Conservation (phyloP, 148 eudicot species). For the Nyssa sinensis region DNA sequence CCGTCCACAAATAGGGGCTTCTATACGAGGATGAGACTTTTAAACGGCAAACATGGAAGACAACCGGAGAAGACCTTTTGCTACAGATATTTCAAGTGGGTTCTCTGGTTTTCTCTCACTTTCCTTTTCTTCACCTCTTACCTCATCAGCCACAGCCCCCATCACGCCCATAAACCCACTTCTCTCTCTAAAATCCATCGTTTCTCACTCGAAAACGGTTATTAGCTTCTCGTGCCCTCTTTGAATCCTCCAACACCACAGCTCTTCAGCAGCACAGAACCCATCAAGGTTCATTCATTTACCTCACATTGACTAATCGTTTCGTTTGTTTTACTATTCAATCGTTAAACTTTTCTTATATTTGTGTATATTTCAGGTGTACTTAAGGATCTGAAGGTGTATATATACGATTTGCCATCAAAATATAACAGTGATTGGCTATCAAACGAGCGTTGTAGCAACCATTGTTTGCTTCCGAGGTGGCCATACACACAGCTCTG, state of each 20-base stretch:
- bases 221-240: constrained; percentile 42
- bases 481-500: constrained; percentile 70
- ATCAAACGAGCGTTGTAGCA: constrained; percentile 48
- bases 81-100: constrained; percentile 41
- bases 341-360: no score
- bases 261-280: constrained; percentile 3
- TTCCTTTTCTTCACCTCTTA: constrained; percentile 38
- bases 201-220: no score
- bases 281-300: constrained; percentile 21
- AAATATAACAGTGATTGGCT: constrained; percentile 70
- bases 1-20: constrained; percentile 33
- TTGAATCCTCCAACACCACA: constrained; percentile 27
- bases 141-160: constrained; percentile 27
- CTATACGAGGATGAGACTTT: constrained; percentile 47
- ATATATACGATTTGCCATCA: constrained; percentile 66
- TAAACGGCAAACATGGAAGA: constrained; percentile 3
- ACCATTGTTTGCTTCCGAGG: constrained; percentile 84
- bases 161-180: constrained; percentile 11
- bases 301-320: neutral
- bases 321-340: no score
- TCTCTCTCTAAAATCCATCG: constrained; percentile 17
- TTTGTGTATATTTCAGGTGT: constrained; percentile 10
- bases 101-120: constrained; percentile 44
- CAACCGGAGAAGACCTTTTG: constrained; percentile 20
- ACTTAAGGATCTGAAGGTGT: constrained; percentile 45